These are phyloP conservation scores for Trifolium repens DNA, from an alignment of 306 rosid species.

Conservation along the genomic window DNA sequence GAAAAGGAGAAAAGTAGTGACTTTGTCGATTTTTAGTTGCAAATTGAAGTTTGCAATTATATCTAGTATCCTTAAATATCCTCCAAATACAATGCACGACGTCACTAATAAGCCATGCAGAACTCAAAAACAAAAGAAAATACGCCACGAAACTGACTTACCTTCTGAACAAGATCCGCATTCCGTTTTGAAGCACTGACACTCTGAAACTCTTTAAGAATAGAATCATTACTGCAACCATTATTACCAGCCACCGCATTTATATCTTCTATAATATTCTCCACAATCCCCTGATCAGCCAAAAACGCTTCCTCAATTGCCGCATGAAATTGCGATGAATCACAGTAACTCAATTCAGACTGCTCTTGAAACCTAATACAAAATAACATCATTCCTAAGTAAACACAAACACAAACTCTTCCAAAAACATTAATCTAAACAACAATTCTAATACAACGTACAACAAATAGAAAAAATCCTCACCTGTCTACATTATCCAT, in stretches of 20 bases:
- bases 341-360: slow-evolving; percentile 61
- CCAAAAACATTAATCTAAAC: slow-evolving; percentile 15
- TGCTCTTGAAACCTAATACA: slow-evolving; percentile 83
- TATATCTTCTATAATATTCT: slow-evolving; percentile 82
- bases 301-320: slow-evolving; percentile 92
- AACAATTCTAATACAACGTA: not conserved
- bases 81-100: slow-evolving; percentile 18
- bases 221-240: slow-evolving; percentile 52
- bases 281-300: slow-evolving; percentile 89
- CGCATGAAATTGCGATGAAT: slow-evolving; percentile 66
- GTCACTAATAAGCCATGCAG: slow-evolving; percentile 14
- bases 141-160: slow-evolving; percentile 43
- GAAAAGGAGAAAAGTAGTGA: slow-evolving; percentile 30
- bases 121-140: slow-evolving; percentile 23
- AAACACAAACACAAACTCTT: slow-evolving; percentile 38
- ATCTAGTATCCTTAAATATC: slow-evolving; percentile 5
- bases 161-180: slow-evolving; percentile 53
- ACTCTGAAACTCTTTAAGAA: slow-evolving; percentile 52
- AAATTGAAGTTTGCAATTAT: slow-evolving; percentile 11
- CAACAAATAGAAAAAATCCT: slow-evolving; percentile 35
- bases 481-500: slow-evolving; percentile 81
- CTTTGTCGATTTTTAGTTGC: slow-evolving; percentile 15
- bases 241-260: slow-evolving; percentile 77
- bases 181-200: slow-evolving; percentile 63
- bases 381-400: slow-evolving; percentile 40